Percentiles rank a stretch among this genome's conserved stretches.
Conservation (phyloP, 805 yeast species). For the Isabelozyma heimii region DNA sequence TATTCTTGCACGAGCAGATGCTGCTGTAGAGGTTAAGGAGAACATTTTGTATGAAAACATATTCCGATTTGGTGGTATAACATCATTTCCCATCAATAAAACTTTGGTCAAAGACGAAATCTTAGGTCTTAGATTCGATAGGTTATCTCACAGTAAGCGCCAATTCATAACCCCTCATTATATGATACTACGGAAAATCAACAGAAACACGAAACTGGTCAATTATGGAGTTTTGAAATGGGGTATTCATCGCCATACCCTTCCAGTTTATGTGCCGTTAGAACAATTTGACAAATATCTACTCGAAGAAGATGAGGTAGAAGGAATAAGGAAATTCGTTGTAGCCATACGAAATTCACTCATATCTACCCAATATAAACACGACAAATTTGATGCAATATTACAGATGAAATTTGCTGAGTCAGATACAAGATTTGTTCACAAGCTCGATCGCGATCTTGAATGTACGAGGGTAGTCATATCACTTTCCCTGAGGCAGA, state of each 20-base stretch:
- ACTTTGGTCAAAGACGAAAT: constrained; percentile 26
- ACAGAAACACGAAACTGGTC: constrained; percentile 3
- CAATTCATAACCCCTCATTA: constrained; percentile 46
- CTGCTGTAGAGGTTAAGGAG: constrained; percentile 16
- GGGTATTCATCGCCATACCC: constrained; percentile 34
- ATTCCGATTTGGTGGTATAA: constrained; percentile 47
- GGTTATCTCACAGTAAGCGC: constrained; percentile 18
- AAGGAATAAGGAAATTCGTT: constrained; percentile 19
- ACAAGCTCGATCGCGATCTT: constrained; percentile 21
- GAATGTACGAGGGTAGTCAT: constrained; percentile 20
- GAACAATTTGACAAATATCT: constrained; percentile 12
- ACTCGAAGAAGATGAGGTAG: constrained; percentile 8
- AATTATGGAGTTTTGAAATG: constrained; percentile 12
- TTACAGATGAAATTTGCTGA: constrained; percentile 5
- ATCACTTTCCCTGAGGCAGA: constrained; percentile 5
- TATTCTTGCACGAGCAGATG: constrained; percentile 1
- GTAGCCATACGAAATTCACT: constrained; percentile 18
- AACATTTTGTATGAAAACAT: constrained; percentile 45
- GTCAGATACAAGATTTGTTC: constrained; percentile 5
- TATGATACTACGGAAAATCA: constrained; percentile 32
- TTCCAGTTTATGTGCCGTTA: constrained; percentile 31
- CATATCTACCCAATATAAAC: constrained; percentile 26
- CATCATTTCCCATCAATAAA: constrained; percentile 50
- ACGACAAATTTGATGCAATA: constrained; percentile 23
- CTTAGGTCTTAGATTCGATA: constrained; percentile 53